Base-by-base conservation (phyloP, 1,139 yeast genomes). In the Sugiyamaella xylanicola region DNA sequence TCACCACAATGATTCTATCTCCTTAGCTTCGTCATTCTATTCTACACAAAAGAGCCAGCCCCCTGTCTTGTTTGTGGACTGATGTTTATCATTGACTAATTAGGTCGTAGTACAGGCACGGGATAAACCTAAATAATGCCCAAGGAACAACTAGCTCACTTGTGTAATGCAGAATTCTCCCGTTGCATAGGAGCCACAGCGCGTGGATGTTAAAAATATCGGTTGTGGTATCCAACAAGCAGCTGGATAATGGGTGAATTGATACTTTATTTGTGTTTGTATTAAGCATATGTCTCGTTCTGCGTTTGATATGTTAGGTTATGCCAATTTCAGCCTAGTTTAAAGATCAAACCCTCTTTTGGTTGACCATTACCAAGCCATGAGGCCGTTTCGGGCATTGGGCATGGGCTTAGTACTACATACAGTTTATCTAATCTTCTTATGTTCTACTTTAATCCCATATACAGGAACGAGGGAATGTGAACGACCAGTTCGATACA, bases 71-170 rank as follows among this genome's bases (percentile, higher is more conserved):
- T 22, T 42, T 42, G 45, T 42, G 45, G 45, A 42, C 45, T 42
- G 45, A 42, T 42, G 45, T 42, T 42, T 42, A 42, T 42, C 45
- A 22, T 15, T 21, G 15, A 42, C 45, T 22, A 42, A 42, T 42
- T 22, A 32, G 37, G 37, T 11, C 15, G 13, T 15, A 32, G 15
- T 32, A 32, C 15, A 32, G 15, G 15, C 15, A 32, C 15, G 15
- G 37, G 37, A 32, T 32, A 11, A 25, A 5, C 11, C 32, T 5
- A 25, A 5, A 25, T n/a, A n/a, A n/a, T 25, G 37, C 15, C 15
- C 13, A 8, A 32, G 37, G n/a, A n/a, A n/a, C n/a, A n/a, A n/a
- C n/a, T n/a, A n/a, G n/a, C n/a, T n/a, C n/a, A n/a, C n/a, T n/a
- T n/a, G n/a, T n/a, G n/a, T n/a, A n/a, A n/a, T n/a, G n/a, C n/a